Percentiles rank a stretch among this genome's conserved stretches.
Evolutionary conservation across 208 protist species (phyloP).

Genomic region (Strigomonas culicis): DNA sequence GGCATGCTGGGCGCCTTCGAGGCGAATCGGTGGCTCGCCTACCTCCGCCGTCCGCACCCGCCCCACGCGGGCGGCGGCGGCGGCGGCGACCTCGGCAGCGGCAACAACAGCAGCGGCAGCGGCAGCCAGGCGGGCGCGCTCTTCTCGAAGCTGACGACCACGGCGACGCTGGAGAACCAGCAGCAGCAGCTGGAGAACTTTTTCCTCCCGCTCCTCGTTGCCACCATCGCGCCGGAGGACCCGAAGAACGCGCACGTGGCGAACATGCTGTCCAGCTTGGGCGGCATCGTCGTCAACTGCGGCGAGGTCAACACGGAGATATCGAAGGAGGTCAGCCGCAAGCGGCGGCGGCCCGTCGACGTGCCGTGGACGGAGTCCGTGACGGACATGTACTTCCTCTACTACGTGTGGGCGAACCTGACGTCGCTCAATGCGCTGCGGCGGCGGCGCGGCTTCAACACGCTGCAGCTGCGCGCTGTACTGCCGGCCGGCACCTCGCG

Average conservation of each 20-base stretch:
- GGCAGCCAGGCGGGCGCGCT: constrained; percentile 34
- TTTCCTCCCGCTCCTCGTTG: constrained; percentile 98
- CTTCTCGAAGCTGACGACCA: neutral
- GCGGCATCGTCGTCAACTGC: constrained; percentile 95
- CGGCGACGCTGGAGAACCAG: constrained; percentile 83
- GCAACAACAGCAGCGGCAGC: neutral
- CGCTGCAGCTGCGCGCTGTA: constrained; percentile 94
- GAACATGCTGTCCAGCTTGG: constrained; percentile 90
- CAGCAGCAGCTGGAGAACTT: constrained; percentile 95
- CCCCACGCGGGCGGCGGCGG: constrained; percentile 16
- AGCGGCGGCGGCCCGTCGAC: constrained; percentile 89
- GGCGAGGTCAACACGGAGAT: constrained; percentile 82
- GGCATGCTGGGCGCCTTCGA: constrained; percentile 74
- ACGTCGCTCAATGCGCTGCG: constrained; percentile 95
- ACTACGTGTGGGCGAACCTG: constrained; percentile 99
- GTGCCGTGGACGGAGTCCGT: constrained; percentile 97
- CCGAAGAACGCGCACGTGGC: constrained; percentile 89
- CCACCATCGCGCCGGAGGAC: constrained; percentile 91
- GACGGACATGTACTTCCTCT: constrained; percentile 75
- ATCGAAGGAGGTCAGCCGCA: constrained; percentile 18
- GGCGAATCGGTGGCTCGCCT: constrained; percentile 93
- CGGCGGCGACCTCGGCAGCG: neutral
- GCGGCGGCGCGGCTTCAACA: constrained; percentile 77
- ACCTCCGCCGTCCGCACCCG: constrained; percentile 20
- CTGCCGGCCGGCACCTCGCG: constrained; percentile 46